phyloP scores from a whole-genome alignment of 805 yeast species.

The Lachancea sp. region DNA sequence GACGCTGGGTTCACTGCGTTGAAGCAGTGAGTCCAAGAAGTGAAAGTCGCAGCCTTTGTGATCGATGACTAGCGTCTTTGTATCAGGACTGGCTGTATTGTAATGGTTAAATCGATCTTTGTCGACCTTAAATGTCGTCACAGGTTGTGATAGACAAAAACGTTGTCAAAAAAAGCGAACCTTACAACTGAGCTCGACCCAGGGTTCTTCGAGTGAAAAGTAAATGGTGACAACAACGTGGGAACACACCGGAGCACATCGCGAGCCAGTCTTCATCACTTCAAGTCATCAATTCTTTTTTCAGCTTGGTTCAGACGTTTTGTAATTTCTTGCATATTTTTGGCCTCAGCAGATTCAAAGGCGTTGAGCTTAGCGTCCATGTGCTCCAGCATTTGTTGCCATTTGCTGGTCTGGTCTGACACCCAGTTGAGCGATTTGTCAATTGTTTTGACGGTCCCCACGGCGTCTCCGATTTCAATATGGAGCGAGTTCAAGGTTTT shows the following conservation, averaged over 20 bases:
- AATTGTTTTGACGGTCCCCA: slow-evolving; percentile 16
- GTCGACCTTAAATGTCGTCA: too few species aligned
- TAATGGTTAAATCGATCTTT: too few species aligned
- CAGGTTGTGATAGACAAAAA: too few species aligned
- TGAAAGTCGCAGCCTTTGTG: too few species aligned
- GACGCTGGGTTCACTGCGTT: neutral
- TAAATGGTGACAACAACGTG: too few species aligned
- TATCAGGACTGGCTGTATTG: too few species aligned
- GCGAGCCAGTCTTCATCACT: neutral
- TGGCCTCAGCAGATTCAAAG: slow-evolving; percentile 11
- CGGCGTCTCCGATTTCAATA: slow-evolving; percentile 13
- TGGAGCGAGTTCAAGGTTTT: slow-evolving; percentile 24
- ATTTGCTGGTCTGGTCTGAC: slow-evolving; percentile 20
- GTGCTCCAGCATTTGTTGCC: slow-evolving; percentile 23
- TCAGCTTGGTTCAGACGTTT: slow-evolving; percentile 2
- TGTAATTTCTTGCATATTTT: slow-evolving; percentile 3
- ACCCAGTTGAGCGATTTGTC: slow-evolving; percentile 17
- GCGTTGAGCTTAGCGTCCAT: slow-evolving; percentile 16
- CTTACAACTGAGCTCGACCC: too few species aligned
- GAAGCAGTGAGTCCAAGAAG: neutral
- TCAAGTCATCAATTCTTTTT: neutral
- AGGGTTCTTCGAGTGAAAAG: too few species aligned
- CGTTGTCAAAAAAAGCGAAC: too few species aligned
- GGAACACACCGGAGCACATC: too few species aligned
- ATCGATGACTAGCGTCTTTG: too few species aligned